Base-by-base conservation (phyloP, 805 yeast species). In the Clavispora santaluciae region DNA sequence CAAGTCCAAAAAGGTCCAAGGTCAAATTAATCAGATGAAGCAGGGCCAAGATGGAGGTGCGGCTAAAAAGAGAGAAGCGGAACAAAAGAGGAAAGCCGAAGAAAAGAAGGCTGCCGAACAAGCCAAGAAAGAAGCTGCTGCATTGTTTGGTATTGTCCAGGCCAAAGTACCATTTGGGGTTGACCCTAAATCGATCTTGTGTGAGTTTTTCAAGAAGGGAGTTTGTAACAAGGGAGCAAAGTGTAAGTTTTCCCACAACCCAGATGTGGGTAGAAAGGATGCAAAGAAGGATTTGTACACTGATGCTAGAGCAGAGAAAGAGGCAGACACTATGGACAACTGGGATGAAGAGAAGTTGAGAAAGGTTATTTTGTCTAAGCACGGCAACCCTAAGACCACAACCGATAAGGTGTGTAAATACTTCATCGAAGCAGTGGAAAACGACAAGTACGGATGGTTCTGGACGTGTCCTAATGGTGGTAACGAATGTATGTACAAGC, bases 381-480 rank as follows among this genome's bases (percentile, higher is more conserved):
- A 90, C 55, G 98, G 99, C 38, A 93, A 93, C 61, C 89, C 83
- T 41, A 81, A 81, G 61, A 88, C 96, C 9, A 89, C 97, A 11
- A 93, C 99, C 0, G 97, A 91, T 50, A 93, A 78, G 51, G 86
- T 93, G 36, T 93, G 99, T 76, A 93, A 90, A 63, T 79, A 64
- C 64, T 95, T 93, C 68, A 86, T 93, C 50, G 96, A 89, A 45
- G 98, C 99, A 0, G 97, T 93, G 43, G 99, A 93, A 60, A 88
- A 89, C 58, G 93, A 91, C 43, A 91, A 91, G 60, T 93, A 93
- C 61, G 99, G 99, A 58, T 93, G 99, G 99, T 90, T 93, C 66
- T 93, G 99, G 99, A 74, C 76, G 16, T 93, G 99, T 71, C 99
- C 99, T 21, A 87, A 87, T 53, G 90, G 91, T 30, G 97, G 96